A percentile compares a stretch with the other conserved stretches of the same genome.
Conservation (phyloP, 1,139 yeast genomes). For the Debaryomyces robertsiae region DNA sequence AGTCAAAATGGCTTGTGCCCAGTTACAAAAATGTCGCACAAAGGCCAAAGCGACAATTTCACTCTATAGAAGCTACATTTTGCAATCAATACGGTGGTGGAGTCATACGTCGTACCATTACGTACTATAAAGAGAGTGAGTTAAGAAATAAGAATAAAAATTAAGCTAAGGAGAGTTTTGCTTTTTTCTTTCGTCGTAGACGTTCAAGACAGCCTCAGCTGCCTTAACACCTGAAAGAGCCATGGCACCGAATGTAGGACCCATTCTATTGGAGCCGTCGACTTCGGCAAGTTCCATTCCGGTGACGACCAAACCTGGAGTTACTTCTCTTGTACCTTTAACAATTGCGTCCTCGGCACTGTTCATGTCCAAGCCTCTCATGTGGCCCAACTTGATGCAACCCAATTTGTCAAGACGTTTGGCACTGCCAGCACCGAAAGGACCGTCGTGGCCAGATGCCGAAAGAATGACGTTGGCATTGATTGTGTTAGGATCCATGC, state of each 20-base stretch:
- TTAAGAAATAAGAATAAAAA: too few species aligned
- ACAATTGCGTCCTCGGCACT: slow-evolving; percentile 78
- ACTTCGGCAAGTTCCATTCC: slow-evolving; percentile 84
- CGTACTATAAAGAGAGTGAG: not conserved
- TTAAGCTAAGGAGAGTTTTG: slow-evolving; percentile 26
- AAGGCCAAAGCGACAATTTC: too few species aligned
- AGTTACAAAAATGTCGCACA: slow-evolving; percentile 1
- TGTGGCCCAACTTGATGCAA: slow-evolving; percentile 58
- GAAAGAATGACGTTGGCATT: slow-evolving; percentile 71
- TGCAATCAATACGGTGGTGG: too few species aligned
- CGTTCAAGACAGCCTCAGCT: slow-evolving; percentile 61
- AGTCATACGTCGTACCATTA: not conserved
- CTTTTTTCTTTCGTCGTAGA: slow-evolving; percentile 50
- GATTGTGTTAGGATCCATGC: slow-evolving; percentile 86
- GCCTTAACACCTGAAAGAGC: slow-evolving; percentile 76
- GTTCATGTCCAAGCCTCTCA: slow-evolving; percentile 83
- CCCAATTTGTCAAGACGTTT: slow-evolving; percentile 43
- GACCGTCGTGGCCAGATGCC: slow-evolving; percentile 83
- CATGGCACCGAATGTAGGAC: slow-evolving; percentile 86
- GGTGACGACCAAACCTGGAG: slow-evolving; percentile 72
- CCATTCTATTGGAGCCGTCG: slow-evolving; percentile 81
- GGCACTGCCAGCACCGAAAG: slow-evolving; percentile 81
- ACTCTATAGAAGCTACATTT: too few species aligned
- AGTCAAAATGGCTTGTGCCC: not conserved
- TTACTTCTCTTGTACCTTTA: slow-evolving; percentile 67